Conservation (phyloP, 805 yeast genomes). For the Kodamaea hsintzibuensis region DNA sequence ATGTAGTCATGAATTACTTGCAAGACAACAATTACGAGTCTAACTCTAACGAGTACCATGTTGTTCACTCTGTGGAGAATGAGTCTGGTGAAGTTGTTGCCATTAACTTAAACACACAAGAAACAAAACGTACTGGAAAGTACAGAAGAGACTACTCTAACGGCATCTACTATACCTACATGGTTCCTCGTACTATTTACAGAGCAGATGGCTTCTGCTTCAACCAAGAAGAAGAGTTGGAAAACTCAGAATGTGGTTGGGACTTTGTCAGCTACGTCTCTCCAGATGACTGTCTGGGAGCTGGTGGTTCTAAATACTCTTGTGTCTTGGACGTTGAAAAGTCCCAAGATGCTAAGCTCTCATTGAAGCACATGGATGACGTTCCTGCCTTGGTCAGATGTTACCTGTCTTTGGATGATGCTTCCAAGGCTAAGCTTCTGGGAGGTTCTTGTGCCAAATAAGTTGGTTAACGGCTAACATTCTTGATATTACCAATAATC, state of each 20-base stretch:
- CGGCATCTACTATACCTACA: constrained; percentile 11
- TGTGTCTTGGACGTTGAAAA: constrained; percentile 16
- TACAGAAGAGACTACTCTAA: constrained; percentile 13
- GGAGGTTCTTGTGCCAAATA: constrained; percentile 16
- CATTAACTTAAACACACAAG: constrained; percentile 16
- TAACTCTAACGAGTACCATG: constrained; percentile 11
- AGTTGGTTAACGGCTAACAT: background rate
- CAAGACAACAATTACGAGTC: constrained; percentile 3
- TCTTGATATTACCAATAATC: no score
- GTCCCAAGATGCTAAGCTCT: constrained; percentile 10
- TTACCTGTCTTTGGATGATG: constrained; percentile 11
- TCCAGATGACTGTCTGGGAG: constrained; percentile 12
- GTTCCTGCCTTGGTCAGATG: constrained; percentile 15
- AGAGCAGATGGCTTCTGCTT: constrained; percentile 10
- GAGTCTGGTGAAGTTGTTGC: constrained; percentile 14
- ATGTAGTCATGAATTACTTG: constrained; percentile 12
- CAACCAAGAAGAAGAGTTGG: constrained; percentile 14
- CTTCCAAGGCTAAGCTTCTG: constrained; percentile 9
- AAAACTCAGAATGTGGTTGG: constrained; percentile 9
- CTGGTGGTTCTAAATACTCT: constrained; percentile 14
- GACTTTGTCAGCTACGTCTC: constrained; percentile 13
- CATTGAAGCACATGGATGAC: constrained; percentile 13
- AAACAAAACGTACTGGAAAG: constrained; percentile 12
- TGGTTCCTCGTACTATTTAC: constrained; percentile 11
- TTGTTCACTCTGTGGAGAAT: constrained; percentile 14